These are phyloP conservation scores for Coemansia sp. DNA, from an alignment of 192 early-diverging fungal species.

Conservation along the genomic window DNA sequence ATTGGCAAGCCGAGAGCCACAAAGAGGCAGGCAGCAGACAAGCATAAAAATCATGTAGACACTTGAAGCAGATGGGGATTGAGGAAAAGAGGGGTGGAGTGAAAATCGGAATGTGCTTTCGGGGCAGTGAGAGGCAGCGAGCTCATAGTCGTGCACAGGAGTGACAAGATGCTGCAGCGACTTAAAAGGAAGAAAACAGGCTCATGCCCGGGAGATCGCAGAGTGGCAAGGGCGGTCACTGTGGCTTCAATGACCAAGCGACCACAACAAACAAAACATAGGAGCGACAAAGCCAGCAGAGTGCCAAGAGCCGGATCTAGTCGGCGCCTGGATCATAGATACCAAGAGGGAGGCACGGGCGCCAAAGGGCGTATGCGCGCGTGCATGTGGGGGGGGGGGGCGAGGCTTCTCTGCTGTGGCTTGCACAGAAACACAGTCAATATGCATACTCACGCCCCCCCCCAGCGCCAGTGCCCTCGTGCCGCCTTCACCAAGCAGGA, in stretches of 20 bases:
- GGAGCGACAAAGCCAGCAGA: conserved; percentile 20
- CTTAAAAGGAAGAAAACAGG: not conserved
- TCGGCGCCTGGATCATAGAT: not conserved
- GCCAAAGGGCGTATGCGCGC: not conserved
- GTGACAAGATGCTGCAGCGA: conserved; percentile 1
- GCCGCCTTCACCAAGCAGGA: not conserved
- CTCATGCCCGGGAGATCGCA: conserved; percentile 1
- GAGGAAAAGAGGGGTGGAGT: not conserved
- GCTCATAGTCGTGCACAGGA: not conserved
- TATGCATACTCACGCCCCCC: conserved; percentile 7
- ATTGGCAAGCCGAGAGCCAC: not conserved
- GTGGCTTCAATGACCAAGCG: conserved; percentile 3
- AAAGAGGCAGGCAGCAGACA: not conserved
- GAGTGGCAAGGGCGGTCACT: not conserved
- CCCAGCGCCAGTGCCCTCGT: not conserved
- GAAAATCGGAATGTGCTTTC: not conserved
- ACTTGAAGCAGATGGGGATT: not conserved
- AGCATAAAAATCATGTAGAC: not conserved
- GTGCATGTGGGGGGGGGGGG: not conserved
- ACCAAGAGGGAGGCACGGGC: not conserved
- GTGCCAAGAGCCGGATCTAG: not conserved
- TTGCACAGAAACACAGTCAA: not conserved
- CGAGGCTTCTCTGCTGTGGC: not conserved
- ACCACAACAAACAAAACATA: not conserved
- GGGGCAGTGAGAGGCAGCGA: not conserved